Evolutionary conservation across 768 basidiomycete species (phyloP).

Genomic region (Brasilioporus rufonigricans): DNA sequence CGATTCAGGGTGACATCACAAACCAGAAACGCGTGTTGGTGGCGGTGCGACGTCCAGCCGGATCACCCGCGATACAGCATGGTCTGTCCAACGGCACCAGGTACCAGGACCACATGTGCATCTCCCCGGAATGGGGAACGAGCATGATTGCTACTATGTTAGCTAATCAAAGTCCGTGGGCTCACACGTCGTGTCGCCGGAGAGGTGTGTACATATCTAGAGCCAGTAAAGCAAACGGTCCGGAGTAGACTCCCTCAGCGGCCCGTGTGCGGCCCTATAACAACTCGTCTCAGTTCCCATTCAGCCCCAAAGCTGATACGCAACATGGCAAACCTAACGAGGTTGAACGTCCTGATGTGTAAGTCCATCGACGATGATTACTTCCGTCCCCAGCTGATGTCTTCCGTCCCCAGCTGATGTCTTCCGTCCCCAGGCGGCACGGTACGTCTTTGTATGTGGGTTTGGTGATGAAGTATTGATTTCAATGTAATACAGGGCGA

Average conservation of each 20-base stretch:
- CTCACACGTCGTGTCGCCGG: no score
- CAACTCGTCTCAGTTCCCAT: background rate
- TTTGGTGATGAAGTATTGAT: background rate
- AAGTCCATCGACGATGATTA: slow-evolving; percentile 24
- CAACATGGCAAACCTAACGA: slow-evolving; percentile 45
- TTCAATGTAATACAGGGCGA: slow-evolving; percentile 51
- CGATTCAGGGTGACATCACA: slow-evolving; percentile 30
- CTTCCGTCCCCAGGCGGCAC: slow-evolving; percentile 41
- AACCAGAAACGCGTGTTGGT: slow-evolving; percentile 20
- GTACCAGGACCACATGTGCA: slow-evolving; percentile 1
- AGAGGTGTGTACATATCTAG: no score
- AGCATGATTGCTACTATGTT: background rate
- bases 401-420: slow-evolving; percentile 5
- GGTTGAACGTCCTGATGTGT: slow-evolving; percentile 81
- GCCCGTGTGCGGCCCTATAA: background rate
- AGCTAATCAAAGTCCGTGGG: background rate
- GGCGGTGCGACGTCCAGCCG: slow-evolving; percentile 18
- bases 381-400: slow-evolving; percentile 3
- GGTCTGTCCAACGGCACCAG: background rate
- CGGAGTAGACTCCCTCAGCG: background rate
- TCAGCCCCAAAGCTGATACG: no score
- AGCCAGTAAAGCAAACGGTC: background rate
- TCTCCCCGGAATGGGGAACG: background rate
- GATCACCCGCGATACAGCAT: slow-evolving; percentile 10
- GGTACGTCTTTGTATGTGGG: slow-evolving; percentile 25